Base-by-base conservation (phyloP, 495 filamentous ascomycete species). In the Monascus purpureus region DNA sequence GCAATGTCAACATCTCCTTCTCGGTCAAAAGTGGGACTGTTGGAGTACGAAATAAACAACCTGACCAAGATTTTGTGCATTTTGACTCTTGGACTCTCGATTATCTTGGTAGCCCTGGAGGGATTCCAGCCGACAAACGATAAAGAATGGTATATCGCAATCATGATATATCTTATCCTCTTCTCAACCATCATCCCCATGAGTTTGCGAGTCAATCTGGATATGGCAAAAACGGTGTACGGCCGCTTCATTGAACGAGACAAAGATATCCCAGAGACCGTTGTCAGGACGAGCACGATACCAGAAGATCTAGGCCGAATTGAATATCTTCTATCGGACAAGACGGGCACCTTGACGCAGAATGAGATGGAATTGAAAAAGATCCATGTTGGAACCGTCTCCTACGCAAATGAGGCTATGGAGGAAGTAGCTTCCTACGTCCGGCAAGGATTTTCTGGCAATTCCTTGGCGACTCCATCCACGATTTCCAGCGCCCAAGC, bases 281-380 rank as follows among this genome's bases (percentile, higher is more conserved):
- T 99, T 1, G 90, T 99, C 8, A 70, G 90, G 33, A 99, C 90
- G 4, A 93, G 83, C 45, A 99, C 90, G 2, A 99, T 99, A 26
- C 90, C 90, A 0, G 90, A 99, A 52, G 90, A 99, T 49, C 62
- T 99, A 9, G 90, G 90, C 11, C 69, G 90, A 25, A 88, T 99
- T 25, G 90, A 99, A 56, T 99, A 96, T 46, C 67, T 99, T 8
- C 68, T 99, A 9, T 94, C 82, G 37, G 90, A 99, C 53, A 99
- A 99, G 55, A 99, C 90, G 6, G 90, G 90, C 6, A 99, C 90
- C 8, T 55, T 99, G 33, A 99, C 90, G 8, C 86, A 95, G 46
- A 99, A 99, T 50, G 75, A 95, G 43, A 96, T 96, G 88, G 90
- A 94, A 54, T 71, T 99, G 67, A 93, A 87, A 47, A 99, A 96